These are phyloP conservation scores for Termitomyces sp. DNA, from an alignment of 768 basidiomycete genomes.

Conservation along the genomic window DNA sequence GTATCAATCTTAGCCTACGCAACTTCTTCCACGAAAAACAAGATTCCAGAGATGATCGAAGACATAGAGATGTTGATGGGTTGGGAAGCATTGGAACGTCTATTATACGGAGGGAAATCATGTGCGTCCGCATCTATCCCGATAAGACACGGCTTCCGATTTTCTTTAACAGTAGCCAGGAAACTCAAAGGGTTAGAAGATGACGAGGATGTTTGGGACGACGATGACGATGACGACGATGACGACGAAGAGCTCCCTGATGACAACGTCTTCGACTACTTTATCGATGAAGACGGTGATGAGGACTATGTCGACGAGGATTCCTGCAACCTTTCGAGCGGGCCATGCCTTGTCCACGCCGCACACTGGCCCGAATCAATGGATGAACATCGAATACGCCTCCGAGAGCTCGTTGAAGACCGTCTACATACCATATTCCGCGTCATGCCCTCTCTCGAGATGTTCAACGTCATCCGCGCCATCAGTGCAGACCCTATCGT, in stretches of 20 bases:
- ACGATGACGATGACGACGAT: slow-evolving; percentile 24
- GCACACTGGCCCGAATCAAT: slow-evolving; percentile 49
- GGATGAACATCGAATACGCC: slow-evolving; percentile 32
- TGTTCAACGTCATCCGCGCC: slow-evolving; percentile 13
- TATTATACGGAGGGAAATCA: slow-evolving; percentile 55
- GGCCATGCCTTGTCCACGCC: slow-evolving; percentile 32
- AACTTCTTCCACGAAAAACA: slow-evolving; percentile 19
- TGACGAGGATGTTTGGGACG: slow-evolving; percentile 24
- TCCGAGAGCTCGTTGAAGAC: slow-evolving; percentile 43
- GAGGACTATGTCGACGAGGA: slow-evolving; percentile 25
- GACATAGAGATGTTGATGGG: slow-evolving; percentile 52
- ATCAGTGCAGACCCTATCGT: slow-evolving; percentile 31
- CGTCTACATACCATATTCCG: slow-evolving; percentile 48
- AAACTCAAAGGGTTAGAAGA: slow-evolving; percentile 16
- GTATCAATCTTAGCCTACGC: slow-evolving; percentile 47
- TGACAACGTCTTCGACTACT: slow-evolving; percentile 1
- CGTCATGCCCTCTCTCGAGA: background rate
- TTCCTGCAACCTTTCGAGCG: slow-evolving; percentile 22
- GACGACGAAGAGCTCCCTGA: slow-evolving; percentile 14
- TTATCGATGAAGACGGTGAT: slow-evolving; percentile 20
- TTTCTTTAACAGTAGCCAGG: background rate
- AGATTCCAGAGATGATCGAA: slow-evolving; percentile 51
- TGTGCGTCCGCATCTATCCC: slow-evolving; percentile 28
- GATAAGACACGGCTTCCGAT: background rate
- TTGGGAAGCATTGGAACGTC: slow-evolving; percentile 46